phyloP scores from a whole-genome alignment of 164 flowering plant species.

The Vitis vinifera region ASM3070453v1 NC_081814.1:6013501-6014000 shows the following conservation, averaged over 20 bases:
- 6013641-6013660: conserved; percentile 5
- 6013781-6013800: not conserved
- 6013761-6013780: conserved; percentile 34
- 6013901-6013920: not conserved
- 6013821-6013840: not conserved
- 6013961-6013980: not conserved
- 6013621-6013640: not conserved
- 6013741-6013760: conserved; percentile 32
- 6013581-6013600: too few species aligned
- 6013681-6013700: conserved; percentile 46
- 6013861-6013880: too few species aligned
- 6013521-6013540: too few species aligned
- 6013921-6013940: not conserved
- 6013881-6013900: not conserved
- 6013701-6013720: conserved; percentile 49
- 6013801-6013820: not conserved
- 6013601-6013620: too few species aligned
- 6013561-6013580: too few species aligned
- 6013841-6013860: not conserved
- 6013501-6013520: too few species aligned
- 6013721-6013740: conserved; percentile 52
- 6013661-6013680: conserved; percentile 21
- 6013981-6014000: too few species aligned
- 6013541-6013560: too few species aligned
- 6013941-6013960: not conserved